A percentile compares a stretch with the other conserved stretches of the same genome.
Conservation (phyloP, 257 asterid genomes). For the Nicotiana otophora region DNA sequence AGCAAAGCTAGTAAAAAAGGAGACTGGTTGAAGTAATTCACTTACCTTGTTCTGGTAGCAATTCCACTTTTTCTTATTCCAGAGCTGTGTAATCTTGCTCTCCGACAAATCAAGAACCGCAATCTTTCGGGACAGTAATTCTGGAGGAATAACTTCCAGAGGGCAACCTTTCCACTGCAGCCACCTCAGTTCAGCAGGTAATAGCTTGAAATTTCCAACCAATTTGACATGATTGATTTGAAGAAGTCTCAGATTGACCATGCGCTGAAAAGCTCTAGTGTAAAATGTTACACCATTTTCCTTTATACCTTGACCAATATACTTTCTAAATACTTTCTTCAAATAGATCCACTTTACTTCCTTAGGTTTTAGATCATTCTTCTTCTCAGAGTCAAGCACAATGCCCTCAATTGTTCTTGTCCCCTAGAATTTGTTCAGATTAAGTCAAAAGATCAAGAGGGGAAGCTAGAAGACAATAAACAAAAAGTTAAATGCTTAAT, state of each 20-base stretch:
- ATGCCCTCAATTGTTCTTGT: slow-evolving; percentile 30
- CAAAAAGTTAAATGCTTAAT: neutral
- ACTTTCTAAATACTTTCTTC: slow-evolving; percentile 12
- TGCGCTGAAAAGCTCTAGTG: slow-evolving; percentile 16
- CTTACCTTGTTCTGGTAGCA: slow-evolving; percentile 9
- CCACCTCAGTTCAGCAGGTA: slow-evolving; percentile 25
- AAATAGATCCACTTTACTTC: slow-evolving; percentile 3
- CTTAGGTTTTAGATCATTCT: neutral
- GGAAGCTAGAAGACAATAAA: neutral
- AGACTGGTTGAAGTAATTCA: neutral
- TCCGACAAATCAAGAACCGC: slow-evolving; percentile 28
- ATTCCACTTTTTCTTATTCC: neutral
- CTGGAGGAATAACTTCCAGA: neutral
- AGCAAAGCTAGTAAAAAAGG: neutral
- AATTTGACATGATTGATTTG: slow-evolving; percentile 16
- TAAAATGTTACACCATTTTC: slow-evolving; percentile 8
- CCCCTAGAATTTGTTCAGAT: slow-evolving; percentile 14
- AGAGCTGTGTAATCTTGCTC: slow-evolving; percentile 15
- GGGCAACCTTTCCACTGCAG: slow-evolving; percentile 27
- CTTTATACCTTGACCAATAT: neutral
- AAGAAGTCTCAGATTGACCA: slow-evolving; percentile 26
- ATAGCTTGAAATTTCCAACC: slow-evolving; percentile 21
- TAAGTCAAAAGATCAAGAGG: neutral
- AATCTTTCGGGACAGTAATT: slow-evolving; percentile 5
- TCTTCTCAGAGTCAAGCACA: slow-evolving; percentile 19